phyloP scores from a whole-genome alignment of 2,329 filamentous ascomycete species.

The Dactylellina haptotyla region DNA sequence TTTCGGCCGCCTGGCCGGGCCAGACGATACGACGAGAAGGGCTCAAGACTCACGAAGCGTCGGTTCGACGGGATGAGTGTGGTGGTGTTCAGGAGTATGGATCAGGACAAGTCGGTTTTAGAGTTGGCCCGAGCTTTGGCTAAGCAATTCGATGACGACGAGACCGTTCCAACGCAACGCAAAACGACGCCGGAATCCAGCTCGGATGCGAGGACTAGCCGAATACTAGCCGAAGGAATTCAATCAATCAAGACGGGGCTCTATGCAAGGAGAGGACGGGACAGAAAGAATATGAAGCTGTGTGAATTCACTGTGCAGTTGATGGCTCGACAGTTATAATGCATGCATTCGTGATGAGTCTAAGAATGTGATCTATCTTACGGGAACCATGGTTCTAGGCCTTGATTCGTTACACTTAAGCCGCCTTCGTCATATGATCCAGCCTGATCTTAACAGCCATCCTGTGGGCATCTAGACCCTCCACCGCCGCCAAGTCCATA shows the following conservation, averaged over 20 bases:
- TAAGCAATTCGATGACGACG: constrained; percentile 18
- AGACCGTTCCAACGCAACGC: constrained; percentile 40
- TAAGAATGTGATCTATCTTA: constrained; percentile 11
- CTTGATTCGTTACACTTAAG: background rate
- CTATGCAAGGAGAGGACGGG: constrained; percentile 17
- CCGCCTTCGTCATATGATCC: constrained; percentile 61
- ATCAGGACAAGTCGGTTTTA: constrained; percentile 51
- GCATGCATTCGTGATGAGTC: too few species aligned
- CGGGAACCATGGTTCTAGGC: background rate
- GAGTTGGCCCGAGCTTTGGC: constrained; percentile 48
- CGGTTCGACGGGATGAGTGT: constrained; percentile 13
- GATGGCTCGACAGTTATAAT: background rate
- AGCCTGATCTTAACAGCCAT: constrained; percentile 75
- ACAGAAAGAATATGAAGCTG: background rate
- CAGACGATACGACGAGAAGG: constrained; percentile 15
- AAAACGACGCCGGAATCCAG: constrained; percentile 8
- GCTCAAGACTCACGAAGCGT: constrained; percentile 2
- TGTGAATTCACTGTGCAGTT: background rate
- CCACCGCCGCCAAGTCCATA: constrained; percentile 93
- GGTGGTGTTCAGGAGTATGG: constrained; percentile 37
- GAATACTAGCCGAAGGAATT: background rate
- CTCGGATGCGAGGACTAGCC: background rate
- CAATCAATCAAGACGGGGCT: background rate
- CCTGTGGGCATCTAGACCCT: constrained; percentile 93
- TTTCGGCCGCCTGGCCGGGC: constrained; percentile 10